Evolutionary conservation across 225 moss, liverwort and hornwort genomes (phyloP), one percentile per base, ranked within the genome.

Genomic region (Pleurozium schreberi): DNA sequence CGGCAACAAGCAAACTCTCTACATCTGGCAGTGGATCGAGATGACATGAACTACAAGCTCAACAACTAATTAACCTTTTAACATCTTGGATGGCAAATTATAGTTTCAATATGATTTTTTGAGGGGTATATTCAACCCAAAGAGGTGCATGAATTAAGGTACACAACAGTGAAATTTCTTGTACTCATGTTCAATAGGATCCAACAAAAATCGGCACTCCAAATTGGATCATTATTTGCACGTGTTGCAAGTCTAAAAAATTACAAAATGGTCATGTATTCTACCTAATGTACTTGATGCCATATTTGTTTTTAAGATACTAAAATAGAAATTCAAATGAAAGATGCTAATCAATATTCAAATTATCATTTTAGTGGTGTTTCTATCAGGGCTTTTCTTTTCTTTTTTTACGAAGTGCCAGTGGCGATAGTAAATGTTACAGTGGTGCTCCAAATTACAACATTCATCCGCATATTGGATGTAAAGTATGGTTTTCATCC

Each of bases 11-110:
- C 50, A 21, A 75, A 21, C 1, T 50, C 2, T 50, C 1, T 20
- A 33, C 8, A 8, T 17, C 0, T 1, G 0, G 2, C 0, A 34
- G 0, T 34, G 8, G 19, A 33, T 7, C 0, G 0, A 0, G 0
- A 34, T 50, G 50, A n/a, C 33, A 13, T 52, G 21, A 52, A 13
- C 0, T 75, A 0, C 2, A 12, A 3, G 5, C 3, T 52, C 14
- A 25, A 36, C 25, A 77, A 53, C 14, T 38, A 38, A 15, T 38
- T 25, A 38, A 14, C 6, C 38, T 6, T 53, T 17, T 6, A 36
- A 14, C 2, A 14, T 36, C 36, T 23, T 23, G 4, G 6, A 77
- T 36, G 36, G 1, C 0, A 2, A 52, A 52, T 76, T 53, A 14
- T 52, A 0, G 5, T 53, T 0, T 22, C 14, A 53, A 25, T 0